Evolutionary conservation across 768 basidiomycete genomes (phyloP), one percentile per base, ranked within the genome.

Genomic region (Multifurca ochricompacta): DNA sequence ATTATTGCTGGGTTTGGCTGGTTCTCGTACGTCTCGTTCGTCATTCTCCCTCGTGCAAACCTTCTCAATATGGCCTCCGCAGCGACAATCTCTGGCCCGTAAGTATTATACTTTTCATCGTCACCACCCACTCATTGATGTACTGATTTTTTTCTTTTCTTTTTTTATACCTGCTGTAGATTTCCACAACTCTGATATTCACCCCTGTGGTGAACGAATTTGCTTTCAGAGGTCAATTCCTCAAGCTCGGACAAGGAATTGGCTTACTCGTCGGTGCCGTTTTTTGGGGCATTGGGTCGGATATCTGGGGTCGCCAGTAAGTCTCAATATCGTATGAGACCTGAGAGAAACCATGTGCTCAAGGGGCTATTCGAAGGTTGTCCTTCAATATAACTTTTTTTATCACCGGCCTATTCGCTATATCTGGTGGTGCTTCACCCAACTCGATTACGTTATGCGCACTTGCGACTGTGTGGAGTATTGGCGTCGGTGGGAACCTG

Each of bases 51-150:
- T 8, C n/a, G 11, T 52, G 25, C 34, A 32, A 16, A 16, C n/a
- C n/a, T 16, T 19, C 16, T 34, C 23, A 25, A 31, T 40, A 10
- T n/a, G 21, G 23, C 23, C 25, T 47, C 10, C 13, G 3, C 61
- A 82, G 83, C 18, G 84, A 86, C 62, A 85, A 82, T 55, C 73
- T 85, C 27, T 87, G 83, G 84, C 84, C 82, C 14, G 83, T 83
- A 51, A 57, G 79, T 43, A 51, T 8, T 35, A 16, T 21, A n/a
- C 30, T 8, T n/a, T n/a, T n/a, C 25, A 11, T 16, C 13, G 31
- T 18, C 28, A 10, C 32, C 9, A 9, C 47, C 48, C 32, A 32
- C n/a, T 47, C 21, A 8, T 47, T 9, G 21, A 9, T 11, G 11
- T 19, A 36, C 18, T 8, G 3, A 19, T 35, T 45, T 8, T 14